These are phyloP conservation scores for Fragaria ananassa DNA, from an alignment of 306 rosid species.

Conservation along the genomic window DNA sequence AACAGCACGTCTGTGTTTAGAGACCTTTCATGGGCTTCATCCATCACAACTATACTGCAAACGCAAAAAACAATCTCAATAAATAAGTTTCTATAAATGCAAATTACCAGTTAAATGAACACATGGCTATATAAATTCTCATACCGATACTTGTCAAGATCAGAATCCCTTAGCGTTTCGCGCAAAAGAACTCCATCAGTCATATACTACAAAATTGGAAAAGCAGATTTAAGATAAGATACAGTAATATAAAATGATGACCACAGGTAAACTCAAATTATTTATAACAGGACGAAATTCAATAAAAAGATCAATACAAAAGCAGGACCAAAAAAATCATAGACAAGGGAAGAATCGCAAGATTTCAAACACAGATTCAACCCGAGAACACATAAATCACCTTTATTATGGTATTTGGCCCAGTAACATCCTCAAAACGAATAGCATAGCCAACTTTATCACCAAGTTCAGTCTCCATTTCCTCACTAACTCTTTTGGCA, in stretches of 20 bases:
- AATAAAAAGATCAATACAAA: not conserved
- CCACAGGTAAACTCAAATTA: not conserved
- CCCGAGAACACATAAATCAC: conserved; percentile 30
- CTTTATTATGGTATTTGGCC: conserved; percentile 84
- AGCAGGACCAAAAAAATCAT: not conserved
- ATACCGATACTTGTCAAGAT: conserved; percentile 92
- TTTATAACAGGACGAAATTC: not conserved
- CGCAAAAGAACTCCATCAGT: conserved; percentile 98
- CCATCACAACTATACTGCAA: conserved; percentile 94
- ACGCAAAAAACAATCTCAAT: conserved; percentile 21
- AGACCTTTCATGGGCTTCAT: conserved; percentile 98
- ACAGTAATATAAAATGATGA: conserved; percentile 8
- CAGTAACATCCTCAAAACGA: conserved; percentile 97
- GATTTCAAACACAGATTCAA: conserved; percentile 6
- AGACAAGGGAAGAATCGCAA: not conserved
- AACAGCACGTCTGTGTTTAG: conserved; percentile 90
- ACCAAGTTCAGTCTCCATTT: conserved; percentile 94
- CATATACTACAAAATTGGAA: conserved; percentile 75
- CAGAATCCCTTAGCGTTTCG: conserved; percentile 95
- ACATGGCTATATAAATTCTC: conserved; percentile 15
- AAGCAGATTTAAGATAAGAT: conserved; percentile 31
- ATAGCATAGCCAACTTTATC: conserved; percentile 95
- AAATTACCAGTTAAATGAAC: conserved; percentile 13
- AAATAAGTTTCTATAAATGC: conserved; percentile 17
- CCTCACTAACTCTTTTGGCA: conserved; percentile 98